Conservation (phyloP, 306 rosid genomes). For the Cotoneaster glaucophyllus region DNA sequence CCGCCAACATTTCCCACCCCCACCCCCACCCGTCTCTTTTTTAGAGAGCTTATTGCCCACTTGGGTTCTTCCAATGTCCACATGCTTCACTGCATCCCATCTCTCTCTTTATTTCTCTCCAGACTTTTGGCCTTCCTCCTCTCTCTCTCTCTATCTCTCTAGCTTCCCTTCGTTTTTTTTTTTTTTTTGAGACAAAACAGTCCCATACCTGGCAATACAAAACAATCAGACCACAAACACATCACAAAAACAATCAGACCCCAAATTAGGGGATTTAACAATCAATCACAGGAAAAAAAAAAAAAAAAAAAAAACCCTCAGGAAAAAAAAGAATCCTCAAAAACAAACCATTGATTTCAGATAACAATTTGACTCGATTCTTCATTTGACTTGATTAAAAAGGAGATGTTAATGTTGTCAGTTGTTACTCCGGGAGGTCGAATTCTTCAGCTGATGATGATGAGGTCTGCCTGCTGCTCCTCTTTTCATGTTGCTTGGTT, state of each 20-base stretch:
- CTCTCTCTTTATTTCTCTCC: too few relatives aligned
- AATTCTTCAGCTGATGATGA: conserved; percentile 5
- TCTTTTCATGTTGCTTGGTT: neutral
- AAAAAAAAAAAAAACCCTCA: too few relatives aligned
- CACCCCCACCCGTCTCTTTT: too few relatives aligned
- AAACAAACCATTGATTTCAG: neutral
- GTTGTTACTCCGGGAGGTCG: neutral
- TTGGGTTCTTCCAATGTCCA: neutral
- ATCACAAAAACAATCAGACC: too few relatives aligned
- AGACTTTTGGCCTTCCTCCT: neutral
- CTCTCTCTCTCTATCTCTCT: neutral
- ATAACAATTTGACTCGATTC: neutral
- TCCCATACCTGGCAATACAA: too few relatives aligned
- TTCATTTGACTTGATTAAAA: neutral
- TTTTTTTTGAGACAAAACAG: neutral
- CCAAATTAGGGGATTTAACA: too few relatives aligned
- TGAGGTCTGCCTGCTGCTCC: conserved; percentile 22
- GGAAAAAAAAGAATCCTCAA: neutral
- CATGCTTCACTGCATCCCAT: too few relatives aligned
- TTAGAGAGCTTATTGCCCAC: neutral
- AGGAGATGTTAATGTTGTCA: neutral
- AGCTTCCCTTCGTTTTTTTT: neutral
- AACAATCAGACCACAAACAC: too few relatives aligned
- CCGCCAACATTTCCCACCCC: too few relatives aligned
- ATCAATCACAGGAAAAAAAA: too few relatives aligned